Evolutionary conservation across 2,329 filamentous ascomycete genomes (phyloP).

Genomic region (Arthrinium phaeospermum): DNA sequence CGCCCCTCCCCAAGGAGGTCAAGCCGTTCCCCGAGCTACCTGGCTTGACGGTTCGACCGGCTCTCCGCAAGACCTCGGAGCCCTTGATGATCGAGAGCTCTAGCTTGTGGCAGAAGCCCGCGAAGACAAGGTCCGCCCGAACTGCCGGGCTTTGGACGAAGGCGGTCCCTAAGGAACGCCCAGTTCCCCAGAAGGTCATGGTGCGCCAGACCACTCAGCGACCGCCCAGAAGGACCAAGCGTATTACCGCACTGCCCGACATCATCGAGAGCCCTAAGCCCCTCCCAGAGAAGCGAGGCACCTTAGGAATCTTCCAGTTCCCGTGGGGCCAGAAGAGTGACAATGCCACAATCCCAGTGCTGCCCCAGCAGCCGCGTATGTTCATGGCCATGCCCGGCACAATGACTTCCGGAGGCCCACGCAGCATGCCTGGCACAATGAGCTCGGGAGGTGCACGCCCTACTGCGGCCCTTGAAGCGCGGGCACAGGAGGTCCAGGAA

Average conservation of each 20-base stretch:
- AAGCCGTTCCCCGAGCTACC: conserved; percentile 32
- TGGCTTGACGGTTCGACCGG: conserved; percentile 42
- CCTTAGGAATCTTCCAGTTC: conserved; percentile 69
- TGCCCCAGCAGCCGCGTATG: conserved; percentile 39
- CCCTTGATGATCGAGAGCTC: conserved; percentile 45
- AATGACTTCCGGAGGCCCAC: conserved; percentile 49
- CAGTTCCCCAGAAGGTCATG: conserved; percentile 28
- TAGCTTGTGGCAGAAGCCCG: conserved; percentile 45
- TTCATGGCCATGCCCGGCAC: conserved; percentile 58
- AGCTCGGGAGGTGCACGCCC: neutral
- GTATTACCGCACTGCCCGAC: conserved; percentile 60
- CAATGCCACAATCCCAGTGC: conserved; percentile 44
- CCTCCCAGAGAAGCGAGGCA: conserved; percentile 61
- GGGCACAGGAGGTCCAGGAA: conserved; percentile 38
- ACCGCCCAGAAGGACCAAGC: conserved; percentile 60
- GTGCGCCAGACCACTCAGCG: conserved; percentile 55
- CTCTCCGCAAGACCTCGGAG: conserved; percentile 39
- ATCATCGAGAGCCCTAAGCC: conserved; percentile 63
- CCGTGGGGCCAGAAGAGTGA: conserved; percentile 70
- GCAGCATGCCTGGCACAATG: conserved; percentile 24
- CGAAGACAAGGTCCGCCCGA: conserved; percentile 11
- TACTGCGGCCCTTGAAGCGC: conserved; percentile 39
- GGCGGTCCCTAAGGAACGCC: conserved; percentile 27
- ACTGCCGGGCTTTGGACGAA: conserved; percentile 35
- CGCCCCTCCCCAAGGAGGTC: conserved; percentile 20